These are phyloP conservation scores for Yarrowia divulgata DNA, from an alignment of 805 yeast genomes.

Conservation along the genomic window DNA sequence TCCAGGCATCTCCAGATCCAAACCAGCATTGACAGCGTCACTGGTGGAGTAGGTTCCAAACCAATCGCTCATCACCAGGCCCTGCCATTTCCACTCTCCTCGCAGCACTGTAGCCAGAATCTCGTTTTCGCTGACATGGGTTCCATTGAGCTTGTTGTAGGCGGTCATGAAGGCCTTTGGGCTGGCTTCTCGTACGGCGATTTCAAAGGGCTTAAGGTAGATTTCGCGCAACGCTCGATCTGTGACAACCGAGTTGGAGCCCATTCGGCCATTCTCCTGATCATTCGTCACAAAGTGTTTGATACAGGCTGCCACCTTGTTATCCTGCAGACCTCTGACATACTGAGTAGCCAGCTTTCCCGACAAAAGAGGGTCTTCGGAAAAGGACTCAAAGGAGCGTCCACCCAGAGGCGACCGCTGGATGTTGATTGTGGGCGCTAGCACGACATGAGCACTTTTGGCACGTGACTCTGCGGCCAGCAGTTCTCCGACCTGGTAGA, in stretches of 20 bases:
- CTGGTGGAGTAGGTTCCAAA: slow-evolving; percentile 50
- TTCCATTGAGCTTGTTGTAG: slow-evolving; percentile 69
- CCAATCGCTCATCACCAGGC: slow-evolving; percentile 24
- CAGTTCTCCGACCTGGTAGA: slow-evolving; percentile 43
- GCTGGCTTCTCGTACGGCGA: slow-evolving; percentile 60
- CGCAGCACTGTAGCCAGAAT: slow-evolving; percentile 47
- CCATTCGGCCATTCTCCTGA: slow-evolving; percentile 62
- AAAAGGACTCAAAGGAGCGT: slow-evolving; percentile 66
- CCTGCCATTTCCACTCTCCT: slow-evolving; percentile 24
- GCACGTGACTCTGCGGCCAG: slow-evolving; percentile 63
- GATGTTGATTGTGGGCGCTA: slow-evolving; percentile 62
- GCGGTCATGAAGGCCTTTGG: slow-evolving; percentile 68
- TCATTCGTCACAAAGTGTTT: slow-evolving; percentile 73
- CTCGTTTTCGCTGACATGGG: slow-evolving; percentile 60
- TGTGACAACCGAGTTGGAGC: slow-evolving; percentile 59
- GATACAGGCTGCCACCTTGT: slow-evolving; percentile 61
- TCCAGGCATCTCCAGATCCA: slow-evolving; percentile 75
- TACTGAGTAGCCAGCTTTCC: slow-evolving; percentile 59
- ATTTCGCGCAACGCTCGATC: slow-evolving; percentile 71
- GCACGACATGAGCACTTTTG: slow-evolving; percentile 60
- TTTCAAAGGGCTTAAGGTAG: slow-evolving; percentile 67
- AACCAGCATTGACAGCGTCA: slow-evolving; percentile 60
- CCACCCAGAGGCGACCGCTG: slow-evolving; percentile 68
- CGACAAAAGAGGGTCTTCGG: slow-evolving; percentile 65
- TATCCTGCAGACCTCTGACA: slow-evolving; percentile 62